These are phyloP conservation scores for Rhododendron ferrugineum DNA, from an alignment of 148 eudicot genomes.

Conservation along the genomic window DNA sequence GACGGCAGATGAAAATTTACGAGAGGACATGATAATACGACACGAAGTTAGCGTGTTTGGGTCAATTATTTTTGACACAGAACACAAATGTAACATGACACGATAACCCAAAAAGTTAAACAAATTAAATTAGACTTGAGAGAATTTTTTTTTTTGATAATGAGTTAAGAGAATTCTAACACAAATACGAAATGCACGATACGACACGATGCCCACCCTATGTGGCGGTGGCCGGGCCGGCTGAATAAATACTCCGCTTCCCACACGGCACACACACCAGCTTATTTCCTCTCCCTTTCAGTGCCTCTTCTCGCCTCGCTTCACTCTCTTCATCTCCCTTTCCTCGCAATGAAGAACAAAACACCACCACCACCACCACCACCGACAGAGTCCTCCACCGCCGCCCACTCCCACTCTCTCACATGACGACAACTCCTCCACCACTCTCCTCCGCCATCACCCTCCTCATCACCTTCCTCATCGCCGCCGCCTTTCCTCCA, in stretches of 20 bases:
- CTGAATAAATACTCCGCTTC: no score
- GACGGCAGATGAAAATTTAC: no score
- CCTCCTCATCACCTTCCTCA: constrained; percentile 8
- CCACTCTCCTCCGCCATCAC: constrained; percentile 12
- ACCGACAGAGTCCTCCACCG: background rate
- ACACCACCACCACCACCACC: background rate
- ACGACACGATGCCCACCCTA: no score
- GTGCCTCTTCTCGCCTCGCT: background rate
- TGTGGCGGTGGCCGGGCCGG: no score
- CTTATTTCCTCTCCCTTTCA: background rate
- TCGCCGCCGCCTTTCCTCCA: constrained; percentile 11
- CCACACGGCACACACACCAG: background rate
- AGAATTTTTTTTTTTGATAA: no score
- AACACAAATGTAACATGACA: no score
- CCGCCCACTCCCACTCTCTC: constrained; percentile 4
- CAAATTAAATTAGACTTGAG: accelerated
- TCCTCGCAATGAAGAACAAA: constrained; percentile 20
- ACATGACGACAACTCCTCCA: constrained; percentile 11
- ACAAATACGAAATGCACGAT: no score
- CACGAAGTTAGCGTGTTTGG: no score
- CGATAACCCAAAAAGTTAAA: no score
- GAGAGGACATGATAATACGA: no score
- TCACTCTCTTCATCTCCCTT: background rate
- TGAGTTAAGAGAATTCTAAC: accelerated
- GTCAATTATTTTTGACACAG: accelerated